These are phyloP conservation scores for Bertia moriformis DNA, from an alignment of 2,329 filamentous ascomycete genomes.

Conservation along the genomic window DNA sequence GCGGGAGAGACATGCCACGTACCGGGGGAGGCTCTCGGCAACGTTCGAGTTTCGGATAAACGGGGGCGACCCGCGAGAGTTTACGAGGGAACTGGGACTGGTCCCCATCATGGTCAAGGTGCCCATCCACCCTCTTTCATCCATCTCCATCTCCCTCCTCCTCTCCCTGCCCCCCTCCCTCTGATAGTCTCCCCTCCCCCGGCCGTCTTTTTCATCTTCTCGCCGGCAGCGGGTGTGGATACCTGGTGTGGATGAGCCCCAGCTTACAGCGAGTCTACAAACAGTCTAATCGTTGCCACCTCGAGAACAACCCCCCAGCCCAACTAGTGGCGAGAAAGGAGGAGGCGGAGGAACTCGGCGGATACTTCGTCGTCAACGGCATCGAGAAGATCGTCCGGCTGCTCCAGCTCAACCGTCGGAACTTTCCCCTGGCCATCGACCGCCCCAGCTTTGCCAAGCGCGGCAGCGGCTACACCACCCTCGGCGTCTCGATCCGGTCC, in stretches of 20 bases:
- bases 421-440: conserved; percentile 88
- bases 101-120: conserved; percentile 89
- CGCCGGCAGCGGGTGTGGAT: background rate
- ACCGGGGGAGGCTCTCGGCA: conserved; percentile 72
- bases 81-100: conserved; percentile 71
- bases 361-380: conserved; percentile 95
- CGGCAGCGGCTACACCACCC: conserved; percentile 75
- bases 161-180: background rate
- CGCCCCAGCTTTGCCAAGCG: conserved; percentile 80
- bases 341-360: conserved; percentile 88
- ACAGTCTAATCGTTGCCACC: conserved; percentile 77
- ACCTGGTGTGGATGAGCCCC: background rate
- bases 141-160: background rate
- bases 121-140: conserved; percentile 12
- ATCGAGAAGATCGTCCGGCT: conserved; percentile 94
- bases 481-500: conserved; percentile 78
- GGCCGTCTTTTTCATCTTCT: no score
- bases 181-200: background rate
- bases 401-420: conserved; percentile 76
- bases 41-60: conserved; percentile 83
- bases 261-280: background rate
- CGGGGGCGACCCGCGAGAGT: conserved; percentile 69
- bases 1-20: conserved; percentile 82
- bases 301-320: conserved; percentile 71
- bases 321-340: conserved; percentile 77